Conservation (phyloP, 441 rosid genomes). For the Francoa sonchifolia region DNA sequence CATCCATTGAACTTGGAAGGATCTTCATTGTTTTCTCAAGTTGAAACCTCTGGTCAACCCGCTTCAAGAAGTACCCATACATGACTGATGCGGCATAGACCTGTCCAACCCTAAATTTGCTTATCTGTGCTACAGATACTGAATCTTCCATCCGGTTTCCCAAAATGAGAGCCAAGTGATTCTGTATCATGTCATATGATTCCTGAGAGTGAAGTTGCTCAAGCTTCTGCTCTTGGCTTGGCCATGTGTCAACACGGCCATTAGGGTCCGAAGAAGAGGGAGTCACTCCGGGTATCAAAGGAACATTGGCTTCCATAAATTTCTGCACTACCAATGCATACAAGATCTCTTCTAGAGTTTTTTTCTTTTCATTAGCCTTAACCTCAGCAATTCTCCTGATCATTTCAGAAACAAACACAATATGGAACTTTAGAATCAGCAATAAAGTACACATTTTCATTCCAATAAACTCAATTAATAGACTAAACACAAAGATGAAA, state of each 20-base stretch:
- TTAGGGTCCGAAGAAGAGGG: conserved; percentile 42
- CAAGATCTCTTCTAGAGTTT: conserved; percentile 68
- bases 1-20: conserved; percentile 39
- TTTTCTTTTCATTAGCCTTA: conserved; percentile 72
- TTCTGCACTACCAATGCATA: conserved; percentile 80
- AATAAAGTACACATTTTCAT: background rate
- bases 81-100: conserved; percentile 93
- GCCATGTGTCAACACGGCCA: conserved; percentile 52
- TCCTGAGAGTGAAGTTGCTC: conserved; percentile 70
- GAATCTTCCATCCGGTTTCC: conserved; percentile 52
- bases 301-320: conserved; percentile 79
- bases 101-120: conserved; percentile 86
- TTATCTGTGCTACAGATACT: conserved; percentile 51
- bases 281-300: conserved; percentile 50
- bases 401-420: background rate
- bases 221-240: conserved; percentile 47
- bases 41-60: conserved; percentile 88
- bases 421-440: background rate
- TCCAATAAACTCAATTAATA: background rate
- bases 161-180: conserved; percentile 66
- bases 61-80: conserved; percentile 89
- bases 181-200: conserved; percentile 89
- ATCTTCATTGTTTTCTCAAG: conserved; percentile 80
- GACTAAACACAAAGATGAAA: background rate
- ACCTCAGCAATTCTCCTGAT: conserved; percentile 85